Conservation (phyloP, 305 asterid genomes). For the Nicotiana rustica region DNA sequence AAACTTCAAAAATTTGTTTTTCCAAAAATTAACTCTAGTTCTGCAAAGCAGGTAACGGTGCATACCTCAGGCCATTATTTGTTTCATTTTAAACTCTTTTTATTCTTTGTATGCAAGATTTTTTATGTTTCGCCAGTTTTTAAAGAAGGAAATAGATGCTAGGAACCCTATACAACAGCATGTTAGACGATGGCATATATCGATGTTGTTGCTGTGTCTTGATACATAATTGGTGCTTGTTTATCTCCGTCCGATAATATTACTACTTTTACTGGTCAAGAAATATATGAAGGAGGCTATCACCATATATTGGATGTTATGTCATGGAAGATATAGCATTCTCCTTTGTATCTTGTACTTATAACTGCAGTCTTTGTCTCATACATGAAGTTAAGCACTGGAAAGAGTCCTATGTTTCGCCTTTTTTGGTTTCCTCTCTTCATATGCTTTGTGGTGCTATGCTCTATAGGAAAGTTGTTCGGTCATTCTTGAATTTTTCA, state of each 20-base stretch:
- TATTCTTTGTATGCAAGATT: not conserved
- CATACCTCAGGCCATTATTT: not conserved
- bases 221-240: not conserved
- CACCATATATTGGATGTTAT: not conserved
- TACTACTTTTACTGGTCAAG: not conserved
- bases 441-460: slow-evolving; percentile 20
- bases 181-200: not conserved
- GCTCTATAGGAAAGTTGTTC: not conserved
- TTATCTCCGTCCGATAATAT: not conserved
- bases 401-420: not conserved
- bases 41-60: not conserved
- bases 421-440: not conserved
- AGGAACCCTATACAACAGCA: not conserved
- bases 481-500: slow-evolving; percentile 21
- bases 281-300: not conserved
- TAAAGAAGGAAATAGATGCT: not conserved
- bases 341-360: not conserved
- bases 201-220: not conserved
- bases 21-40: not conserved
- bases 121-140: too few species aligned
- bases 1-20: not conserved
- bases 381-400: not conserved
- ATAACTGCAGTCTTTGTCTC: not conserved
- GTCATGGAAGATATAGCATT: not conserved
- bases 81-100: not conserved